These are phyloP conservation scores for Peronosclerospora sorghi DNA, from an alignment of 352 stramenopile genomes.

Conservation along the genomic window DNA sequence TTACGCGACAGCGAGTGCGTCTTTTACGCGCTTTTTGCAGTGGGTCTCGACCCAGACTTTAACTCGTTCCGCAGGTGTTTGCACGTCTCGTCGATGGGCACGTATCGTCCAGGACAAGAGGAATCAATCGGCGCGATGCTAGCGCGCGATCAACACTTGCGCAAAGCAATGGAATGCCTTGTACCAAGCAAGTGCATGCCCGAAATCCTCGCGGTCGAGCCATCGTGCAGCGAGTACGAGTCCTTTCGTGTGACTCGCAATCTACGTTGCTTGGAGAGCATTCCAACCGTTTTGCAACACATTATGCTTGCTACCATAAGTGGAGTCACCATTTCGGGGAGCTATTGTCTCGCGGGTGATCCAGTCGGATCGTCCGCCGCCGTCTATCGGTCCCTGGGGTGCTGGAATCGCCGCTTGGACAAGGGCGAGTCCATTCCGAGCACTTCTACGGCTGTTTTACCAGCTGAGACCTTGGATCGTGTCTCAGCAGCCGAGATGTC, in stretches of 20 bases:
- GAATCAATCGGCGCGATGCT: conserved; percentile 15
- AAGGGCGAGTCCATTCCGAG: conserved; percentile 31
- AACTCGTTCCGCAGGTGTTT: conserved; percentile 50
- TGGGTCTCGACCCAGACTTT: conserved; percentile 59
- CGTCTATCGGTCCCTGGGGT: conserved; percentile 1
- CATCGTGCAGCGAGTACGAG: conserved; percentile 27
- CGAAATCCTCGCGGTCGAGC: conserved; percentile 36
- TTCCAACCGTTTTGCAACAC: conserved; percentile 42
- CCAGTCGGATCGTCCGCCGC: conserved; percentile 7
- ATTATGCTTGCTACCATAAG: conserved; percentile 62
- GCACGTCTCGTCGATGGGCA: conserved; percentile 28
- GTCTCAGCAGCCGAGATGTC: conserved; percentile 15
- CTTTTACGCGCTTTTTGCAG: conserved; percentile 43
- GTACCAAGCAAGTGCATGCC: conserved; percentile 35
- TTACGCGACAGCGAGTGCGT: background rate
- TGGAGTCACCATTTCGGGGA: conserved; percentile 21
- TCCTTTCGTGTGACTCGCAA: conserved; percentile 30
- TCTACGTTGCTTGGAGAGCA: conserved; percentile 42
- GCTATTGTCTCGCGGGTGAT: conserved; percentile 18
- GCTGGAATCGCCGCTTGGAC: conserved; percentile 25
- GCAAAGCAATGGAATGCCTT: conserved; percentile 28
- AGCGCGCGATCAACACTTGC: conserved; percentile 21
- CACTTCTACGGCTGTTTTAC: conserved; percentile 4
- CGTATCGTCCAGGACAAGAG: background rate
- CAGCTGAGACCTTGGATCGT: conserved; percentile 17